Conservation (phyloP, 768 basidiomycete genomes). For the Galerina sulciceps region DNA sequence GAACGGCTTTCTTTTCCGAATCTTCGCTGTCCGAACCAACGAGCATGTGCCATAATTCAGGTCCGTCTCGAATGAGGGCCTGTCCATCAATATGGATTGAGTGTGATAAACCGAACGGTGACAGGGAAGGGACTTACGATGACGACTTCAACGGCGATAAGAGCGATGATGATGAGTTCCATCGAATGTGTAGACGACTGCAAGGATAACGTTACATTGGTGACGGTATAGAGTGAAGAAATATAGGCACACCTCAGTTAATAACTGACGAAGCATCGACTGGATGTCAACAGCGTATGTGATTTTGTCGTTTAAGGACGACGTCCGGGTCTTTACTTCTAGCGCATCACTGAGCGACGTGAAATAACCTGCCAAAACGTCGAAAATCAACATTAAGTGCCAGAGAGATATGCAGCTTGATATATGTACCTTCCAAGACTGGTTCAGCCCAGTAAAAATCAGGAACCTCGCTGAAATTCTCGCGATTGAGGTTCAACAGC, state of each 20-base stretch:
- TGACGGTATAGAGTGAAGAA: not conserved
- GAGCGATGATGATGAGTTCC: slow-evolving; percentile 93
- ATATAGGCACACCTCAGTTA: slow-evolving; percentile 72
- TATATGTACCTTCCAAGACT: slow-evolving; percentile 73
- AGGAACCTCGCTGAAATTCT: slow-evolving; percentile 87
- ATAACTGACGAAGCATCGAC: slow-evolving; percentile 83
- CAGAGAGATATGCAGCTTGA: not conserved
- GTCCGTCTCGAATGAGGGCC: slow-evolving; percentile 80
- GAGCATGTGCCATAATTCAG: slow-evolving; percentile 71
- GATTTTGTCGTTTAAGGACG: slow-evolving; percentile 89
- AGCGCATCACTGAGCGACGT: slow-evolving; percentile 83
- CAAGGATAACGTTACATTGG: not conserved
- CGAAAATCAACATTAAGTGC: not conserved
- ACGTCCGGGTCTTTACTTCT: slow-evolving; percentile 83
- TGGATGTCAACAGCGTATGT: slow-evolving; percentile 91
- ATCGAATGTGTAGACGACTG: slow-evolving; percentile 90
- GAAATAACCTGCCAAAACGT: slow-evolving; percentile 63
- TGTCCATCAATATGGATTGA: slow-evolving; percentile 25
- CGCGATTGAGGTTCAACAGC: slow-evolving; percentile 85
- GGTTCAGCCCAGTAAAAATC: slow-evolving; percentile 97
- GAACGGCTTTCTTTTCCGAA: too few relatives aligned
- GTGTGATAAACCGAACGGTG: not conserved
- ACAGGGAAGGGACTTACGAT: slow-evolving; percentile 59
- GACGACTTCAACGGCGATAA: slow-evolving; percentile 95
- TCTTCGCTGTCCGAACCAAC: slow-evolving; percentile 35